Evolutionary conservation across 2,329 filamentous ascomycete species (phyloP), one percentile per base, ranked within the genome.

Genomic region (Xylaria sp.): DNA sequence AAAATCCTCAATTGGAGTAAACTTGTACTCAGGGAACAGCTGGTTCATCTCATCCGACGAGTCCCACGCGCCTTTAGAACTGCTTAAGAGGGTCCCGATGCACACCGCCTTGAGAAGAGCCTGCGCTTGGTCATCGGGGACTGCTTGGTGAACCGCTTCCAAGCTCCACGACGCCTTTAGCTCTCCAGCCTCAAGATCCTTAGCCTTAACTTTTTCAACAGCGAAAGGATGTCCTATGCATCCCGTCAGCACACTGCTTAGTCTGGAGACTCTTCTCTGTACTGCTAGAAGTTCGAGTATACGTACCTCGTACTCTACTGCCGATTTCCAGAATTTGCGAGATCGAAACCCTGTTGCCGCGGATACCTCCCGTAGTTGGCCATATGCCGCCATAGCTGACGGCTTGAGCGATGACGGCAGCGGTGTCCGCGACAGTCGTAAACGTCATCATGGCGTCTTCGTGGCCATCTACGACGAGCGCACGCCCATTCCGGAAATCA

Each of bases 131-230:
- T 84, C 81, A 0, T 74, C 72, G 1, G 79, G 72, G 35, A 86
- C 74, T 2, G 77, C 71, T 5, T 62, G 66, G 53, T 81, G 76
- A 18, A 68, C 60, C 0, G 72, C 72, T 51, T 71, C 23, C 32
- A 83, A 74, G 23, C 76, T 65, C 85, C 85, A 87, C 3, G 79
- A 80, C 0, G 81, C 76, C 16, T 79, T 79, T 1, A 83, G 70
- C 13, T 66, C 65, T 6, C 84, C 85, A 2, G 76, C 80, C 71
- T 83, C 75, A 5, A 89, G 81, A 72, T 89, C 86, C 59, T 82
- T 79, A 0, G 80, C 61, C 42, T 79, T 80, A 1, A 88, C 77
- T n/a, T 79, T 80, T 4, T 87, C 84, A 10, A 87, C 72, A 0
- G 69, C 62, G 63, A 85, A 84, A 5, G 77, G 66, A 3, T 69